Base-by-base conservation (phyloP, 352 stramenopile species). In the Phytopythium oedochilum region DNA sequence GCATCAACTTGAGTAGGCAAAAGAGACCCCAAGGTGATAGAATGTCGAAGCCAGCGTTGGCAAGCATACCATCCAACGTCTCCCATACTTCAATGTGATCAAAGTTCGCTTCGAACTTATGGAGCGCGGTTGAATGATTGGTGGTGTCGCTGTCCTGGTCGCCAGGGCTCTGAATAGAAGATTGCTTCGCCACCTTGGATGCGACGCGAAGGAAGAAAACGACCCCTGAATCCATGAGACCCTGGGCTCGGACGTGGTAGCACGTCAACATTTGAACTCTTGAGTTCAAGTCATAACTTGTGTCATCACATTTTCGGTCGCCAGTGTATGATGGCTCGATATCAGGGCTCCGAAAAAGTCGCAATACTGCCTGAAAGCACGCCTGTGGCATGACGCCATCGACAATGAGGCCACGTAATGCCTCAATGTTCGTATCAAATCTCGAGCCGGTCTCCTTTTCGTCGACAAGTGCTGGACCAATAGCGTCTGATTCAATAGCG, bases 11-110 rank as follows among this genome's bases (percentile, higher is more conserved):
- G 26, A 96, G 67, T 18, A 93, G 85, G 50, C 75, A 95, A 53
- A 94, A 91, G 12, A 95, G 60, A 0, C 88, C 88, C 78, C 73
- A 92, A 2, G 88, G 88, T 7, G 85, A 96, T 39, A 96, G 42
- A 6, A 89, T 57, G 50, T 91, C 75, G 49, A 67, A 65, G 23
- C 86, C 84, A 17, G 80, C 62, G 58, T 38, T 64, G 48, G 49
- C 45, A 36, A 88, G 63, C 60, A 94, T 68, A 32, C 61, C 59
- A 32, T 60, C 68, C 18, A 91, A 57, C 25, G 66, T 64, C 61
- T 67, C 44, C 84, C 84, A 94, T 7, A 87, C 63, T 5, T 55
- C 49, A 1, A 63, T 59, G 10, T 66, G 61, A 31, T 75, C 51
- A 38, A 92, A 86, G 2, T 76, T 59, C 0, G 42, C 58, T 22